Base-by-base conservation (phyloP, 331 rosid genomes). In the Saraca asoca region DNA sequence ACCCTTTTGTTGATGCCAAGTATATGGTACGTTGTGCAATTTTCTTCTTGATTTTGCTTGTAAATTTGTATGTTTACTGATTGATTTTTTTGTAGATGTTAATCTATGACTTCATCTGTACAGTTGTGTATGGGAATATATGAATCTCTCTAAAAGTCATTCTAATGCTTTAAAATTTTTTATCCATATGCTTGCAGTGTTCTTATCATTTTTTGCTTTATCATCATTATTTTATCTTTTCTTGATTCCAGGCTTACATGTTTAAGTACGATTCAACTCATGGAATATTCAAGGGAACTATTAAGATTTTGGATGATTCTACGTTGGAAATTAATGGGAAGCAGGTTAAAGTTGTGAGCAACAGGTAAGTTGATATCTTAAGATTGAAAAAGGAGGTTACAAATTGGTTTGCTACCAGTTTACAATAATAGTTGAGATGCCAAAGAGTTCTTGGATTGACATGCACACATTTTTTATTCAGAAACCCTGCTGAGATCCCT, bases 241-340 rank as follows among this genome's bases (percentile, higher is more conserved):
- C 24, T 51, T 14, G 54, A 61, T 62, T 81, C 24, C 68, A 90
- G 98, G 97, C 98, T 24, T 94, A 94, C 86, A 90, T 94, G 98
- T 81, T 94, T 34, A 94, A 94, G 80, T 94, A 85, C 29, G 98
- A 94, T 69, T 90, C 98, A 65, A 90, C 97, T 33, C 98, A 94
- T 80, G 95, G 98, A 71, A 57, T 80, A 15, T 94, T 85, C 78
- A 75, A 78, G 41, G 98, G 96, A 74, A 75, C 92, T 74, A 69
- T 90, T 75, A 81, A 72, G 68, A 56, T 81, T 74, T 59, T 94
- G 63, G 88, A 82, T 64, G 88, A 86, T 11, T 81, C 95, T 51
- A 85, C 95, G 42, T 76, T 94, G 81, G 96, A 86, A 79, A 83
- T 94, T 31, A 88, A 94, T 77, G 98, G 98, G 79, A 90, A 88